Base-by-base conservation (phyloP, 2,329 filamentous ascomycete genomes). In the Monilinia laxa region DNA sequence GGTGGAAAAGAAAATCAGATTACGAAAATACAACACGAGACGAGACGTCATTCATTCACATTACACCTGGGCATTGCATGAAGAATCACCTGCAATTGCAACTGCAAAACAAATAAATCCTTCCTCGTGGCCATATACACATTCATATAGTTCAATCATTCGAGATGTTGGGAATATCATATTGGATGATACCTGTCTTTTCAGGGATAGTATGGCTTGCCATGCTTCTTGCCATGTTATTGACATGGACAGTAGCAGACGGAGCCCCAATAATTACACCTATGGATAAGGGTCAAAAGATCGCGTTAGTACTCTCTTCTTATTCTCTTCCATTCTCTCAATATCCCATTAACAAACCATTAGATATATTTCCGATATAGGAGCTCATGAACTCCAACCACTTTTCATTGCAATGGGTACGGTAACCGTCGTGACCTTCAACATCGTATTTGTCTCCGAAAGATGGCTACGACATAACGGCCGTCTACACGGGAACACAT, bases 391-490 rank as follows among this genome's bases (percentile, higher is more conserved):
- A 42, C 82, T 93, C 12, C 90, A 93, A 75, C 90, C 91, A 3
- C 82, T 93, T 69, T 94, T 94, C 81, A 88, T 94, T 72, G 81
- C 87, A 40, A 88, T 90, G 75, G 87, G 84, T 73, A 80, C 82
- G 58, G 79, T 91, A 54, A 92, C 90, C 6, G 90, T 91, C 35
- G 81, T 96, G 55, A 87, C 90, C 68, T 88, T 98, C 74, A 90
- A 95, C 79, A 79, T 91, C 14, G 86, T 89, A 28, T 95, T 98
- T 76, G 78, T 90, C 62, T 80, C 89, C 16, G 93, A 97, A 80
- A 87, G 93, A 70, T 95, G 89, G 86, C 83, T 97, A 57, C 88
- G 93, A 62, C 93, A 97, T 79, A 83, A 81, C 25, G 90, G 92
- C 18, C 87, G 91, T 14, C 83, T 98, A 31, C 85, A 89, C 4